phyloP scores from a whole-genome alignment of 78 protist species.

The Cavenderia fasciculata region DNA sequence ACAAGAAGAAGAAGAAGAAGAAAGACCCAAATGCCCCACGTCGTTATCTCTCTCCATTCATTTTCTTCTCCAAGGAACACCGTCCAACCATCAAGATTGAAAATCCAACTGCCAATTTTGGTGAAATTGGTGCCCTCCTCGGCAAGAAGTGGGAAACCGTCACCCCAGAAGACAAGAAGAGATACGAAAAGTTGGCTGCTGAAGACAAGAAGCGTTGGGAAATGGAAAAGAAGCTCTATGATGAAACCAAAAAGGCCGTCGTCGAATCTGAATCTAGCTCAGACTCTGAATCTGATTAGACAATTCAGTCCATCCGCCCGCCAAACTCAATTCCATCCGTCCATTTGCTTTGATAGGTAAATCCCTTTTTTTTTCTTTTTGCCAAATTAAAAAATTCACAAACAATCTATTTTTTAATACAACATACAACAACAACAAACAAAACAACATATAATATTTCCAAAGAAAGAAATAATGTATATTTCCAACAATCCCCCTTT shows the following conservation, averaged over 20 bases:
- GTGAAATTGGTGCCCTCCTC: slow-evolving; percentile 57
- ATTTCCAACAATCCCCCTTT: no score
- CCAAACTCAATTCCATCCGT: no score
- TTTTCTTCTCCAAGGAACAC: slow-evolving; percentile 63
- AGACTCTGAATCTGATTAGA: slow-evolving; percentile 4
- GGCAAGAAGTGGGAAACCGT: slow-evolving; percentile 47
- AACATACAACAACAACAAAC: no score
- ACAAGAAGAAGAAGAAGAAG: slow-evolving; percentile 51
- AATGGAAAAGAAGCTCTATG: slow-evolving; percentile 54
- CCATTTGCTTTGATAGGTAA: no score
- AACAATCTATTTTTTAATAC: no score
- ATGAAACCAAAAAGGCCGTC: slow-evolving; percentile 48
- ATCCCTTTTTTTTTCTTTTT: no score
- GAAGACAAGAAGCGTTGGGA: slow-evolving; percentile 79
- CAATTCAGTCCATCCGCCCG: slow-evolving; percentile 4
- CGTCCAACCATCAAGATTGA: slow-evolving; percentile 36
- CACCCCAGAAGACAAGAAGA: slow-evolving; percentile 41
- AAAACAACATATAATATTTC: no score
- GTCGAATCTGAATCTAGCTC: not conserved
- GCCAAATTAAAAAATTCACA: no score
- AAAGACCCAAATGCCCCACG: slow-evolving; percentile 67
- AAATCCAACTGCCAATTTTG: slow-evolving; percentile 50
- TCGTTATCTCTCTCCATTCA: slow-evolving; percentile 63
- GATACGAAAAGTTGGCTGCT: slow-evolving; percentile 41
- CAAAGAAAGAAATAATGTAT: no score